Conservation (phyloP, 192 early-diverging fungal species). For the Gaertneriomyces semiglobifer region DNA sequence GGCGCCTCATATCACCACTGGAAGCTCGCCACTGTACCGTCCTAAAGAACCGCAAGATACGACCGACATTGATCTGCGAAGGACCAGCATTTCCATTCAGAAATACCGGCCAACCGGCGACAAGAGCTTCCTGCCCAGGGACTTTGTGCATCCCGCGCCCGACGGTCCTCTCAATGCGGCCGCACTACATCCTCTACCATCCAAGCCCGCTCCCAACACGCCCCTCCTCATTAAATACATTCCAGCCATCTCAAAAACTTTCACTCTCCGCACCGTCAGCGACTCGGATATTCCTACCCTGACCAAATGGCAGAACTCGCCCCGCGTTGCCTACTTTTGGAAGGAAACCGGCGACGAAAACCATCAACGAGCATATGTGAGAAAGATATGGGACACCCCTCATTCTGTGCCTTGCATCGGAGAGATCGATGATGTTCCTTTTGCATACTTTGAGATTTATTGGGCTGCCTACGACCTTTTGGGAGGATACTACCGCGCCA, state of each 20-base stretch:
- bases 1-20: too few species aligned
- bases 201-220: constrained; percentile 13
- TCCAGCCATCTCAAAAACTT: constrained; percentile 3
- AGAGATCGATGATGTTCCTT: constrained; percentile 23
- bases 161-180: too few species aligned
- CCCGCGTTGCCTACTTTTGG: constrained; percentile 16
- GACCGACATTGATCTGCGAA: too few species aligned
- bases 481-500: constrained; percentile 6
- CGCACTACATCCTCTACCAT: not conserved
- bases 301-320: constrained; percentile 23
- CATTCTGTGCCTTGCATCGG: constrained; percentile 25
- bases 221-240: constrained; percentile 26
- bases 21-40: too few species aligned
- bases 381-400: not conserved
- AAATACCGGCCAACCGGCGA: too few species aligned
- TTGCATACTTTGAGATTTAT: constrained; percentile 35
- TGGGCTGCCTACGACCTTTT: constrained; percentile 19
- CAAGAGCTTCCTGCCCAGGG: too few species aligned
- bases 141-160: too few species aligned
- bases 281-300: constrained; percentile 6
- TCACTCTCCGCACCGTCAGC: constrained; percentile 19
- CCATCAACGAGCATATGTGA: constrained; percentile 12
- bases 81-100: too few species aligned
- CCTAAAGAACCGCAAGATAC: too few species aligned
- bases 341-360: constrained; percentile 13